Percentiles rank a stretch among this genome's conserved stretches.
Evolutionary conservation across 306 rosid genomes (phyloP).

Genomic region (Cicer pinnatifidum): DNA sequence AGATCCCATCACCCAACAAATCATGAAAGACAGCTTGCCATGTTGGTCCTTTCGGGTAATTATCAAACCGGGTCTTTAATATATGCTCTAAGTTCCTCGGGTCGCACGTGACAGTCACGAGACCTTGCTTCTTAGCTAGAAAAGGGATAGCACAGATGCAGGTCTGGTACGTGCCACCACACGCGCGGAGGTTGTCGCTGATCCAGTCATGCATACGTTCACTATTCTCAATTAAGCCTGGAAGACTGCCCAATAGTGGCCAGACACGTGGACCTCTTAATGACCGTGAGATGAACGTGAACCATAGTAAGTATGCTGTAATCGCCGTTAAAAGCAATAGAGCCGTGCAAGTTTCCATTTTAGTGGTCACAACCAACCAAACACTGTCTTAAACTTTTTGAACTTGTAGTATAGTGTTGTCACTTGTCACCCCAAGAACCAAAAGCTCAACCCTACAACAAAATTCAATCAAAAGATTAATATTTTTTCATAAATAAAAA

Average conservation of each 20-base stretch:
- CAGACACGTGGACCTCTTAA: conserved; percentile 88
- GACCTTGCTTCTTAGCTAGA: conserved; percentile 81
- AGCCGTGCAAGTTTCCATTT: conserved; percentile 76
- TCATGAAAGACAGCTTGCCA: conserved; percentile 97
- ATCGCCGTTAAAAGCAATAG: conserved; percentile 72
- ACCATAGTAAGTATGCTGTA: conserved; percentile 74
- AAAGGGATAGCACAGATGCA: conserved; percentile 95
- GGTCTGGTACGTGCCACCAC: conserved; percentile 97
- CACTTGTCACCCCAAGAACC: not conserved
- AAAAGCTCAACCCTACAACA: conserved; percentile 30
- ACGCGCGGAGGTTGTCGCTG: conserved; percentile 86
- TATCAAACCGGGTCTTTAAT: conserved; percentile 81
- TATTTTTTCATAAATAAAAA: not conserved
- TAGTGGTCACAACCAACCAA: conserved; percentile 9
- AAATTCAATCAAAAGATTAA: not conserved
- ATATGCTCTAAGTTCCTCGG: conserved; percentile 89
- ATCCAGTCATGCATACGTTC: conserved; percentile 97
- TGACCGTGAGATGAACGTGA: conserved; percentile 88
- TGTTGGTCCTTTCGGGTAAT: conserved; percentile 90
- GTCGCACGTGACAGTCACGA: conserved; percentile 98
- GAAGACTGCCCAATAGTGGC: conserved; percentile 88
- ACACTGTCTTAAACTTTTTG: not conserved
- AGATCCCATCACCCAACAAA: conserved; percentile 83
- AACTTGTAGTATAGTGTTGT: not conserved
- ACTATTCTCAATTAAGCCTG: conserved; percentile 75